Conservation (phyloP, 179 eudicot species). For the Silene noctiflora region DNA sequence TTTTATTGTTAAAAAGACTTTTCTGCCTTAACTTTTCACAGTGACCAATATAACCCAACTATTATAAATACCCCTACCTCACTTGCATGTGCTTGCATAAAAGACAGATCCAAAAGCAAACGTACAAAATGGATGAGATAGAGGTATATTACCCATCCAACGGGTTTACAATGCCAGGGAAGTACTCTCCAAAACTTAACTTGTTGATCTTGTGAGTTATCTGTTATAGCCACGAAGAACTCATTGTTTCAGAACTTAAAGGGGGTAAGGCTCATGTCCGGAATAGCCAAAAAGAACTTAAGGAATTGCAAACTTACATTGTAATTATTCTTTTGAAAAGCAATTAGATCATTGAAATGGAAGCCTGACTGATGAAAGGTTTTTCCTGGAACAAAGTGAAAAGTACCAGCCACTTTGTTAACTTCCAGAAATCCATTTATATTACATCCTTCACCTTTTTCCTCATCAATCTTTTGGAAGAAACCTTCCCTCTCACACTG, state of each 20-base stretch:
- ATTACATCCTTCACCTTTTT: conserved; percentile 97
- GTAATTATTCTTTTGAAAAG: conserved; percentile 48
- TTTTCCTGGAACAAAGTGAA: conserved; percentile 85
- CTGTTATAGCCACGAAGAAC: conserved; percentile 39
- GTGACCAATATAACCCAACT: too few relatives aligned
- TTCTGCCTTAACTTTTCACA: too few relatives aligned
- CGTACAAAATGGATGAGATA: too few relatives aligned
- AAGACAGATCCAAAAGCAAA: neutral
- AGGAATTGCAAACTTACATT: conserved; percentile 48
- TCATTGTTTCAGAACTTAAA: conserved; percentile 8
- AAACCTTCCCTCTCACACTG: conserved; percentile 94
- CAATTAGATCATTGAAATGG: conserved; percentile 44
- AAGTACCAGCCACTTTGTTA: conserved; percentile 90
- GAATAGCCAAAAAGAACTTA: neutral
- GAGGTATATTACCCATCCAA: conserved; percentile 60
- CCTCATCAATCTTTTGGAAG: conserved; percentile 62
- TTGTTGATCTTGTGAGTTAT: conserved; percentile 75
- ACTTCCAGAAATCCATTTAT: conserved; percentile 84
- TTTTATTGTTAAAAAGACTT: too few relatives aligned
- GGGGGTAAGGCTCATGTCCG: neutral
- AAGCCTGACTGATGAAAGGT: conserved; percentile 68
- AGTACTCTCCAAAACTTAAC: conserved; percentile 72
- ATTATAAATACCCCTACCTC: too few relatives aligned
- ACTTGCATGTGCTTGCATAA: neutral
- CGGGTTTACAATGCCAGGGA: conserved; percentile 74